phyloP scores from a whole-genome alignment of 1,139 yeast genomes.

The Saccharomyces hybrid region DNA sequence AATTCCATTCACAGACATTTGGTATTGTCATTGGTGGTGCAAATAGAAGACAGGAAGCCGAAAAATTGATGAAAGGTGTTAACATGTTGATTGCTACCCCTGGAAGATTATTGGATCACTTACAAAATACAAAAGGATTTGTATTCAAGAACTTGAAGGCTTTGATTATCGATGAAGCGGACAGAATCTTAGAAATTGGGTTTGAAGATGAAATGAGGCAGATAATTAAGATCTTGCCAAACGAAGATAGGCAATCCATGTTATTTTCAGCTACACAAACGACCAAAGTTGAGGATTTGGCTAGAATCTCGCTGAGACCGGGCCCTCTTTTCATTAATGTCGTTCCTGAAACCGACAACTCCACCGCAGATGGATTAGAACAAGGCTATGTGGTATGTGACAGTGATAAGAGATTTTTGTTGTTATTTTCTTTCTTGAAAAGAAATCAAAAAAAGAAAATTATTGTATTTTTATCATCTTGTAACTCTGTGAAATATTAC shows the following conservation, averaged over 20 bases:
- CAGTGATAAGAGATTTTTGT: conserved; percentile 84
- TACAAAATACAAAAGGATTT: conserved; percentile 91
- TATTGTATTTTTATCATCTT: conserved; percentile 90
- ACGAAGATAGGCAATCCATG: conserved; percentile 93
- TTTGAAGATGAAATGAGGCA: conserved; percentile 98
- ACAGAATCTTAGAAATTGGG: conserved; percentile 92
- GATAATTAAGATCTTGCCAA: conserved; percentile 87
- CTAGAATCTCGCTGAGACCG: conserved; percentile 87
- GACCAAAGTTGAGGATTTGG: conserved; percentile 95
- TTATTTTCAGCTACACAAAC: conserved; percentile 97
- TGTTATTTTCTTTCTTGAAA: conserved; percentile 86
- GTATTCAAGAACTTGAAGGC: conserved; percentile 92
- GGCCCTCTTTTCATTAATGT: conserved; percentile 96
- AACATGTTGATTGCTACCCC: conserved; percentile 94
- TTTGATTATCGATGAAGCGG: conserved; percentile 92
- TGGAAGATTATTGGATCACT: conserved; percentile 91
- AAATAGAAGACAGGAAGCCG: conserved; percentile 94
- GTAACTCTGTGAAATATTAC: conserved; percentile 94
- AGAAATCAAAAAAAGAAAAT: conserved; percentile 84
- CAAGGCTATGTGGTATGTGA: conserved; percentile 98
- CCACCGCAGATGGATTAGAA: conserved; percentile 95
- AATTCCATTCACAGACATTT: conserved; percentile 78
- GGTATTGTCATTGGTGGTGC: conserved; percentile 99
- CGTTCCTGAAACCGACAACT: conserved; percentile 69
- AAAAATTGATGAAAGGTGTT: conserved; percentile 87